Percentiles rank a stretch among this genome's conserved stretches.
These are phyloP conservation scores for Fusarium sp. DNA, from an alignment of 2,329 filamentous ascomycete species.

Conservation along the genomic window DNA sequence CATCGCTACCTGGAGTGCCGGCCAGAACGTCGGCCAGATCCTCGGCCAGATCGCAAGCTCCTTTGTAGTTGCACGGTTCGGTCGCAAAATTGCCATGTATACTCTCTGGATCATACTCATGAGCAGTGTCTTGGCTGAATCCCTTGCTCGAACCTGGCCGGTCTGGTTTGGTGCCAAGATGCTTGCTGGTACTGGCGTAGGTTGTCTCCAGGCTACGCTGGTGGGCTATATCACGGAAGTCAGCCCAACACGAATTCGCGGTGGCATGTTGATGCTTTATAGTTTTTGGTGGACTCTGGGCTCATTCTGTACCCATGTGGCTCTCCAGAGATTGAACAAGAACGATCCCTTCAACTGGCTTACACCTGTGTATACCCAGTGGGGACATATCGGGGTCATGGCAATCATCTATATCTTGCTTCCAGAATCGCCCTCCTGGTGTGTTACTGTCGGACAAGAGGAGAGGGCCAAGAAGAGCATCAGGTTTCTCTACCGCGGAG, in stretches of 20 bases:
- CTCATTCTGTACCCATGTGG: slow-evolving; percentile 58
- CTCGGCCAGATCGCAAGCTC: slow-evolving; percentile 54
- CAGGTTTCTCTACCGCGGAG: slow-evolving; percentile 41
- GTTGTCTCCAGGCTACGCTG: slow-evolving; percentile 58
- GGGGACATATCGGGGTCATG: slow-evolving; percentile 60
- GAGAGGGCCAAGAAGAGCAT: slow-evolving; percentile 24
- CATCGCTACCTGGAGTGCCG: slow-evolving; percentile 56
- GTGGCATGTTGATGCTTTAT: slow-evolving; percentile 57
- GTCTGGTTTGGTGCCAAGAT: slow-evolving; percentile 57
- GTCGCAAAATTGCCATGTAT: slow-evolving; percentile 53
- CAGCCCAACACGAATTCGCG: slow-evolving; percentile 57
- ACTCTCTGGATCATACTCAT: slow-evolving; percentile 51
- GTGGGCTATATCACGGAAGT: slow-evolving; percentile 59
- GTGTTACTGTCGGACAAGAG: slow-evolving; percentile 41
- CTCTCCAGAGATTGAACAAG: slow-evolving; percentile 54
- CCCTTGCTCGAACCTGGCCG: slow-evolving; percentile 54
- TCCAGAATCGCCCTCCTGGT: slow-evolving; percentile 59
- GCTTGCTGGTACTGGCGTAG: slow-evolving; percentile 56
- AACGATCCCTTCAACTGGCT: slow-evolving; percentile 53
- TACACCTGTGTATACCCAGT: slow-evolving; percentile 60
- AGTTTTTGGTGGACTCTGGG: slow-evolving; percentile 61
- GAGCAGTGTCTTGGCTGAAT: slow-evolving; percentile 56
- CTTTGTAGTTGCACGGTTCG: slow-evolving; percentile 48
- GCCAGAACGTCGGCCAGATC: slow-evolving; percentile 57
- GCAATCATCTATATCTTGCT: slow-evolving; percentile 55